Conservation (phyloP, 371 early-diverging fungal genomes). For the Lichtheimia hyalospora region DNA sequence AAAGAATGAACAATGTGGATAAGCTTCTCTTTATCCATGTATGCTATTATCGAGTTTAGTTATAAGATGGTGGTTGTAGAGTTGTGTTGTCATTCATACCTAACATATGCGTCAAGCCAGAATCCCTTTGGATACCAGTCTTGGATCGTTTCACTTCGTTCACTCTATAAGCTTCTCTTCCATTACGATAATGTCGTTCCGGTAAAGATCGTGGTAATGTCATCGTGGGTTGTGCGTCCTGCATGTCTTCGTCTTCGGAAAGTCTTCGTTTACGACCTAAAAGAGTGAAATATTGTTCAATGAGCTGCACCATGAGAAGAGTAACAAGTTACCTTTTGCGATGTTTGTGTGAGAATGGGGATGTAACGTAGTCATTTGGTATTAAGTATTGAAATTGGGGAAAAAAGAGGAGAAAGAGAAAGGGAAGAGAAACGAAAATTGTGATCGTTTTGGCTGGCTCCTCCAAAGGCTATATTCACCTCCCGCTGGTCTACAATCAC, state of each 20-base stretch:
- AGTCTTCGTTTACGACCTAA: constrained; percentile 44
- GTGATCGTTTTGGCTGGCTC: too few relatives aligned
- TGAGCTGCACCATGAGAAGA: too few relatives aligned
- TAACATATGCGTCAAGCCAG: constrained; percentile 25
- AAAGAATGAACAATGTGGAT: constrained; percentile 71
- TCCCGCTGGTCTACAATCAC: too few relatives aligned
- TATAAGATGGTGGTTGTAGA: too few relatives aligned
- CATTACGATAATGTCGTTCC: constrained; percentile 9
- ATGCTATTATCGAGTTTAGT: constrained; percentile 33
- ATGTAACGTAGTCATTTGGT: too few relatives aligned
- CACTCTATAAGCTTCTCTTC: constrained; percentile 1
- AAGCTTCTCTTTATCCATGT: constrained; percentile 74
- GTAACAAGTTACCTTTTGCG: too few relatives aligned
- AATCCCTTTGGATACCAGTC: constrained; percentile 25
- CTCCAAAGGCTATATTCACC: too few relatives aligned
- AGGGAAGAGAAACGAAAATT: too few relatives aligned
- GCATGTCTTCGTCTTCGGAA: constrained; percentile 53
- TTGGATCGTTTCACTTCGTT: constrained; percentile 28
- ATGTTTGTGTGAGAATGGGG: too few relatives aligned
- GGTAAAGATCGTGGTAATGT: constrained; percentile 9
- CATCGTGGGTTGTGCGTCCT: constrained; percentile 19
- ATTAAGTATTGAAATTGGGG: too few relatives aligned
- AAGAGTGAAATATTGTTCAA: not conserved
- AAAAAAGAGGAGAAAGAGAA: too few relatives aligned
- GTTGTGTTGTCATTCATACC: constrained; percentile 24